Percentiles rank a stretch among this genome's conserved stretches.
phyloP scores from a whole-genome alignment of 805 yeast genomes.

The Ogataea populi-albae region DNA sequence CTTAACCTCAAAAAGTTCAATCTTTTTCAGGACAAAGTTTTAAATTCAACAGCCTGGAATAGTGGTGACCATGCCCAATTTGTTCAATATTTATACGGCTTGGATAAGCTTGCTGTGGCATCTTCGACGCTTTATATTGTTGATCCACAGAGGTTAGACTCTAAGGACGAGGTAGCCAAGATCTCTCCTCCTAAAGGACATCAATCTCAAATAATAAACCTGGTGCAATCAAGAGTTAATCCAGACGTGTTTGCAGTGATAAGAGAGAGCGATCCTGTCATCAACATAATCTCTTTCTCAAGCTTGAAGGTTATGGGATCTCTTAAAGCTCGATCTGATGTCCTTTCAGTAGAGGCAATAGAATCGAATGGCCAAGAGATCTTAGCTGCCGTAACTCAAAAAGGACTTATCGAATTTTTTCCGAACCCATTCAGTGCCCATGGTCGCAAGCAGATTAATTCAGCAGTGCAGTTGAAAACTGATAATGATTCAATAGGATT shows the following conservation, averaged over 20 bases:
- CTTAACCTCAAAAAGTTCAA: constrained; percentile 26
- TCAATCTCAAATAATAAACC: constrained; percentile 32
- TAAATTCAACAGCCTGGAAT: constrained; percentile 20
- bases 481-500: constrained; percentile 16
- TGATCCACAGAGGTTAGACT: constrained; percentile 28
- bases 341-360: constrained; percentile 30
- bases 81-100: constrained; percentile 9
- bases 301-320: constrained; percentile 31
- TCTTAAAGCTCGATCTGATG: constrained; percentile 34
- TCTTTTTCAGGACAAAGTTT: constrained; percentile 22
- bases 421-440: constrained; percentile 17
- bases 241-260: constrained; percentile 36
- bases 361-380: constrained; percentile 32
- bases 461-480: constrained; percentile 16
- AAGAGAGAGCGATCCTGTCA: constrained; percentile 28
- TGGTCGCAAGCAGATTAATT: constrained; percentile 19
- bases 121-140: constrained; percentile 32
- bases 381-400: constrained; percentile 28
- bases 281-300: constrained; percentile 35
- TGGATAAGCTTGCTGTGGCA: constrained; percentile 24
- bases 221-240: constrained; percentile 33
- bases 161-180: constrained; percentile 28
- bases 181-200: constrained; percentile 34
- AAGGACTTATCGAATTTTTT: constrained; percentile 27
- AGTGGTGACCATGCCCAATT: constrained; percentile 18